Conservation (phyloP, 2,329 filamentous ascomycete species). For the Scleromitrula shiraiana region DNA sequence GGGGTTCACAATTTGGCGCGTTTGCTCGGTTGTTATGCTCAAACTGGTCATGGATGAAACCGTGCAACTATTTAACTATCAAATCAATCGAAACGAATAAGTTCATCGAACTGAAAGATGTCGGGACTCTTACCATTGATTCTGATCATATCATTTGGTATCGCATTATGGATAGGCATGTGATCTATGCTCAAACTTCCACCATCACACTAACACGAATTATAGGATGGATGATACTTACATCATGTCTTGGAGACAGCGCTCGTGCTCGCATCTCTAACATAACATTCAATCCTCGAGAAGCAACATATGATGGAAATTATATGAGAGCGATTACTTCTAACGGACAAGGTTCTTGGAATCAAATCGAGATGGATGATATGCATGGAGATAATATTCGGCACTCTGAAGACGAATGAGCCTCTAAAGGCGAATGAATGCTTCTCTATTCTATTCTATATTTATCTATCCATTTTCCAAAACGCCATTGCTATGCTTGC, state of each 20-base stretch:
- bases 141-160: slow-evolving; percentile 7
- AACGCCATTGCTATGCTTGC: slow-evolving; percentile 10
- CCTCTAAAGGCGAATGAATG: too few species aligned
- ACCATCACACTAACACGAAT: neutral
- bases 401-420: slow-evolving; percentile 7
- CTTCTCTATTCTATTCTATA: too few species aligned
- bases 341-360: slow-evolving; percentile 29
- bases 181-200: slow-evolving; percentile 3
- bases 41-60: too few species aligned
- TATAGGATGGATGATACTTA: slow-evolving; percentile 29
- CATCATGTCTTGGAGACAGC: slow-evolving; percentile 29
- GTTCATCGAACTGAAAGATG: neutral
- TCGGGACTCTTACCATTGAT: slow-evolving; percentile 15
- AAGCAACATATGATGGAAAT: slow-evolving; percentile 27
- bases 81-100: neutral
- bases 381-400: slow-evolving; percentile 27
- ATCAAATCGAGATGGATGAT: slow-evolving; percentile 29
- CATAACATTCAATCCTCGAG: slow-evolving; percentile 22
- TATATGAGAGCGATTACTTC: slow-evolving; percentile 28
- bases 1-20: too few species aligned
- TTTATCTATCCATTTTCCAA: neutral
- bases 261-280: slow-evolving; percentile 21
- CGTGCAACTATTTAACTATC: too few species aligned
- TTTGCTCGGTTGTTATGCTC: too few species aligned
- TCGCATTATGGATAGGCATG: slow-evolving; percentile 25